phyloP scores from a whole-genome alignment of 2,329 filamentous ascomycete species.

The Neopestalotiopsis sp. region DNA sequence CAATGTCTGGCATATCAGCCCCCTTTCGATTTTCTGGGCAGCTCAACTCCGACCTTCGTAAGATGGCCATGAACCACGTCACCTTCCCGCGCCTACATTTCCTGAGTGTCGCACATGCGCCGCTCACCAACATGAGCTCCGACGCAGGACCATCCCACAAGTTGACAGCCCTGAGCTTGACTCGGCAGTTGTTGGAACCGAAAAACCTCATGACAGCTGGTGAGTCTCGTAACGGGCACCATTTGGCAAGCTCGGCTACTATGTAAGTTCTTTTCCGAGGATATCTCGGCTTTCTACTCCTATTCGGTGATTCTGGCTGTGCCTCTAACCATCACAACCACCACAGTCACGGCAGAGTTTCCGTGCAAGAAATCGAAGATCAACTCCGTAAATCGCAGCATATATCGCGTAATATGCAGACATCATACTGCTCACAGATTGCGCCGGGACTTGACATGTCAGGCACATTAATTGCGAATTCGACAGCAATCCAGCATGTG shows the following conservation, averaged over 20 bases:
- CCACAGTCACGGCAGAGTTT: no score
- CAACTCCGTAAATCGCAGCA: no score
- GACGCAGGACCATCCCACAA: constrained; percentile 94
- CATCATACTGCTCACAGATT: no score
- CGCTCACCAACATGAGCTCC: constrained; percentile 79
- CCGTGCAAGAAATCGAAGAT: no score
- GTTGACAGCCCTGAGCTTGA: constrained; percentile 95
- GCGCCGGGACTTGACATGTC: no score
- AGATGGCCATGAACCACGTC: constrained; percentile 99
- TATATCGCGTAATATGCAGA: no score
- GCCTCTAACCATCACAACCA: no score
- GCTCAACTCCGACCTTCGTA: constrained; percentile 99
- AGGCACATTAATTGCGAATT: no score
- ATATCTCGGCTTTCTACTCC: no score
- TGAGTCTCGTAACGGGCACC: constrained; percentile 99
- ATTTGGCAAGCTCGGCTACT: constrained; percentile 99
- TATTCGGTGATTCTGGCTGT: no score
- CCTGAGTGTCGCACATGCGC: constrained; percentile 99
- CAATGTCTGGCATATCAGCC: constrained; percentile 99
- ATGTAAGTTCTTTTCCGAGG: constrained; percentile 64
- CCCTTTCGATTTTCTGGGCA: constrained; percentile 99
- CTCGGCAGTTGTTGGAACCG: constrained; percentile 99
- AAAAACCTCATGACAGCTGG: constrained; percentile 99
- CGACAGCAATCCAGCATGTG: no score
- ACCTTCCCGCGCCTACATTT: constrained; percentile 99